phyloP scores from a whole-genome alignment of 2,329 filamentous ascomycete genomes.

The Penicillium sp. region DNA sequence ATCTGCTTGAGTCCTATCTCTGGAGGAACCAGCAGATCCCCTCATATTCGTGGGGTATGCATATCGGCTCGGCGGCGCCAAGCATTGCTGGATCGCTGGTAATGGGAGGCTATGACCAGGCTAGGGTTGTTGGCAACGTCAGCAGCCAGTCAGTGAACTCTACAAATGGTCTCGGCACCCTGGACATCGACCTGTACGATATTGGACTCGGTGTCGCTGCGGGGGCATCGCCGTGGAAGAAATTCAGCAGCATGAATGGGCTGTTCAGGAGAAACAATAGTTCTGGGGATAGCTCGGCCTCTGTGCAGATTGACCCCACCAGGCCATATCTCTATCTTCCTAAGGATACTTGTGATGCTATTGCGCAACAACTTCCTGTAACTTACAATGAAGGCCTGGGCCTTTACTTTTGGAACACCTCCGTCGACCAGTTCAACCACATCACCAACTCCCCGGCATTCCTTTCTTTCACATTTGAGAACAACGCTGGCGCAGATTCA shows the following conservation, averaged over 20 bases:
- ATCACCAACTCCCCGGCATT: conserved; percentile 24
- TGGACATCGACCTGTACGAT: conserved; percentile 35
- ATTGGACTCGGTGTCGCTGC: conserved; percentile 44
- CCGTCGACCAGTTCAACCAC: conserved; percentile 19
- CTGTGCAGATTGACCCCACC: conserved; percentile 32
- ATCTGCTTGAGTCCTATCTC: neutral
- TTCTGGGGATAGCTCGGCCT: neutral
- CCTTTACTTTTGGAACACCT: conserved; percentile 46
- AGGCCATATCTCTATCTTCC: conserved; percentile 45
- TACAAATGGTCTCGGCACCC: conserved; percentile 3
- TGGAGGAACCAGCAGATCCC: conserved; percentile 23
- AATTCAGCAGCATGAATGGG: conserved; percentile 25
- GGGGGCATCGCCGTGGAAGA: conserved; percentile 42
- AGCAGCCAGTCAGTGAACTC: conserved; percentile 20
- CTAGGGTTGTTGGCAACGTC: conserved; percentile 35
- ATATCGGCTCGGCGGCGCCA: conserved; percentile 42
- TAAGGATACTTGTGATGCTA: conserved; percentile 42
- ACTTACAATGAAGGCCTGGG: conserved; percentile 37
- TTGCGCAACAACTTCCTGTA: conserved; percentile 41
- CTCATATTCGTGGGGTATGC: conserved; percentile 46
- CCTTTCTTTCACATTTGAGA: conserved; percentile 23
- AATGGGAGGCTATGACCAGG: conserved; percentile 46
- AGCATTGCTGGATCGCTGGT: conserved; percentile 38
- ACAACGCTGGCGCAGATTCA: neutral
- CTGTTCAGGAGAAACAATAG: conserved; percentile 12